A percentile compares a stretch with the other conserved stretches of the same genome.
Evolutionary conservation across 208 protist species (phyloP).

Genomic region (Trypanosoma platydactyli): DNA sequence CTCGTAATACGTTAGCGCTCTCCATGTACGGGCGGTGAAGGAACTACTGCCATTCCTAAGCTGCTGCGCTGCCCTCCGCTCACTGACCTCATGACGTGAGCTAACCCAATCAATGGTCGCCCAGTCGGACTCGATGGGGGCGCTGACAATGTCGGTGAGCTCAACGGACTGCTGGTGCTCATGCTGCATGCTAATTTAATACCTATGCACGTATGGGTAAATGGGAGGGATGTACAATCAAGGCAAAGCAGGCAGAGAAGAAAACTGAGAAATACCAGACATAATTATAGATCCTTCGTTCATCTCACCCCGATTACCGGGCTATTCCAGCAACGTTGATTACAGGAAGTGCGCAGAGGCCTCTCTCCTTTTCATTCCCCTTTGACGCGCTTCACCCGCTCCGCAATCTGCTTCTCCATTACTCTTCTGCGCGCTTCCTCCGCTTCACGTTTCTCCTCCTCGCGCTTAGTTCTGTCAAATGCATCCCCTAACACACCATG

Average conservation of each 20-base stretch:
- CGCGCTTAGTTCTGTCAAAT: constrained; percentile 59
- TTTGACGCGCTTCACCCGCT: constrained; percentile 65
- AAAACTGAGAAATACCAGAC: not conserved
- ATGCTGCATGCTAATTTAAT: constrained; percentile 7
- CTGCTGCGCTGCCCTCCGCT: constrained; percentile 30
- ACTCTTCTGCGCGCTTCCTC: constrained; percentile 49
- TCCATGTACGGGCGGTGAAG: constrained; percentile 6
- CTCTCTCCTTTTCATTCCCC: constrained; percentile 24
- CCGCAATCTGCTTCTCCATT: constrained; percentile 68
- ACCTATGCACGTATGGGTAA: not conserved
- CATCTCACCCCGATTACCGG: not conserved
- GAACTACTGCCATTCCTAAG: not conserved
- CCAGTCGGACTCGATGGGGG: constrained; percentile 55
- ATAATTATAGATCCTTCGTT: not conserved
- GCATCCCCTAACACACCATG: constrained; percentile 26
- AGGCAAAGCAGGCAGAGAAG: not conserved
- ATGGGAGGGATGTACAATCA: not conserved
- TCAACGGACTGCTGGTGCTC: not conserved
- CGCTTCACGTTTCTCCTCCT: constrained; percentile 38
- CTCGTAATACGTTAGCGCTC: constrained; percentile 34
- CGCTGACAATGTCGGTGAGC: constrained; percentile 25
- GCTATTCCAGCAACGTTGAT: not conserved
- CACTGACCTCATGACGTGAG: constrained; percentile 44
- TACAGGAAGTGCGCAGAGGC: no score
- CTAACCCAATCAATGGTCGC: constrained; percentile 68